phyloP scores from a whole-genome alignment of 352 stramenopile genomes.

The Phytopythium litorale region DNA sequence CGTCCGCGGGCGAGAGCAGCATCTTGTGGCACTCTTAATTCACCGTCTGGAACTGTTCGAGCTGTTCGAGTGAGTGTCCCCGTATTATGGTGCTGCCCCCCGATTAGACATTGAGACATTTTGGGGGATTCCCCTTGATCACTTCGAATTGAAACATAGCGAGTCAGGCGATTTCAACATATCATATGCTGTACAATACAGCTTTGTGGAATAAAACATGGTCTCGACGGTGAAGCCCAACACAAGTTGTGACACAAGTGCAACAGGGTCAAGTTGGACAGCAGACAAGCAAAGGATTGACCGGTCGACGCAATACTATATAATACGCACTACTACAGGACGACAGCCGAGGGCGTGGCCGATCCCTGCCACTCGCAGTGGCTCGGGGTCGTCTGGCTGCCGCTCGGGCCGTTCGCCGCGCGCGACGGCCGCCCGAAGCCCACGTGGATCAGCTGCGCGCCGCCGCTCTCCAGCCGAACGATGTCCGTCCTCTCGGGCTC shows the following conservation, averaged over 20 bases:
- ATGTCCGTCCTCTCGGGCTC: neutral
- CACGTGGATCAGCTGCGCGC: slow-evolving; percentile 7
- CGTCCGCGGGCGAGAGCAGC: slow-evolving; percentile 53
- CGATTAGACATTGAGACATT: too few species aligned
- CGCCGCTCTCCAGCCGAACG: slow-evolving; percentile 1
- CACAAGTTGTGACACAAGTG: too few species aligned
- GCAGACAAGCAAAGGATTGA: neutral
- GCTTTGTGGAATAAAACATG: too few species aligned
- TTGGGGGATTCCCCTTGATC: too few species aligned
- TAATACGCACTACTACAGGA: neutral
- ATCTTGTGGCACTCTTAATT: slow-evolving; percentile 11
- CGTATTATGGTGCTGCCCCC: too few species aligned
- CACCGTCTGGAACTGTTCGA: too few species aligned
- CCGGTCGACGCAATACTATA: neutral
- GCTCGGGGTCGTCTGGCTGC: neutral
- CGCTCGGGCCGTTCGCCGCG: slow-evolving; percentile 7
- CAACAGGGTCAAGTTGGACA: too few species aligned
- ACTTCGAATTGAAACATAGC: too few species aligned
- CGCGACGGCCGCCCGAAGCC: neutral
- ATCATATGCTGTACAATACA: too few species aligned
- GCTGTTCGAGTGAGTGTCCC: too few species aligned
- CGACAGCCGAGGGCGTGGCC: neutral
- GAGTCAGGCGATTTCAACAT: too few species aligned
- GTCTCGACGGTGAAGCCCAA: too few species aligned
- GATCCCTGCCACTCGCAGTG: neutral